Conservation (phyloP, 306 rosid genomes). For the Vigna angularis region DNA sequence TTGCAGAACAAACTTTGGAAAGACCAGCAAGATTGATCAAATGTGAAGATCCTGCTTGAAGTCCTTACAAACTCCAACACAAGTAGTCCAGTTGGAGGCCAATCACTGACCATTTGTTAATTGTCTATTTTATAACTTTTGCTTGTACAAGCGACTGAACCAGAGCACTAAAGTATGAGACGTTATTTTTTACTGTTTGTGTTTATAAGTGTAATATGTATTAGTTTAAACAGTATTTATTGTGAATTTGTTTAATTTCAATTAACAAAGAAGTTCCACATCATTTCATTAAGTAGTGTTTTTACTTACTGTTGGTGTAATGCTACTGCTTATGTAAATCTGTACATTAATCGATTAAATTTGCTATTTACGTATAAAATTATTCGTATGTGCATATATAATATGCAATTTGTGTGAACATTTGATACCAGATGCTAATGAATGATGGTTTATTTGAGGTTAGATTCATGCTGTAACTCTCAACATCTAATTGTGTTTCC, state of each 20-base stretch:
- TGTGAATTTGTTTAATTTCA: background rate
- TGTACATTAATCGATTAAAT: background rate
- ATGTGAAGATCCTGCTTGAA: background rate
- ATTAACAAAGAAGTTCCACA: background rate
- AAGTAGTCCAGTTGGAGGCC: background rate
- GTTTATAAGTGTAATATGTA: background rate
- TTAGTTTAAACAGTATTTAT: conserved; percentile 2
- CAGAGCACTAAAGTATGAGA: background rate
- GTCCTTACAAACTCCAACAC: background rate
- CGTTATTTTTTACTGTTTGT: background rate
- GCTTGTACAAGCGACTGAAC: background rate
- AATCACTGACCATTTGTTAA: conserved; percentile 17
- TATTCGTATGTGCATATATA: background rate
- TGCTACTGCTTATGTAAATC: background rate
- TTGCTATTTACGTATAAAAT: background rate
- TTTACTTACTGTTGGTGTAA: background rate
- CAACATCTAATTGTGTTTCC: background rate
- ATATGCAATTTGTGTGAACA: background rate
- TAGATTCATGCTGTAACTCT: too few species aligned
- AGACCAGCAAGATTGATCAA: background rate
- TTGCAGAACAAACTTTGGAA: conserved; percentile 4
- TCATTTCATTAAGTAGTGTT: background rate
- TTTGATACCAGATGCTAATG: background rate
- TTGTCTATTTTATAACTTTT: background rate
- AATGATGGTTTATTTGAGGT: too few species aligned